Base-by-base conservation (phyloP, 1,139 yeast species). In the Zygosaccharomyces pseudobailii region DNA sequence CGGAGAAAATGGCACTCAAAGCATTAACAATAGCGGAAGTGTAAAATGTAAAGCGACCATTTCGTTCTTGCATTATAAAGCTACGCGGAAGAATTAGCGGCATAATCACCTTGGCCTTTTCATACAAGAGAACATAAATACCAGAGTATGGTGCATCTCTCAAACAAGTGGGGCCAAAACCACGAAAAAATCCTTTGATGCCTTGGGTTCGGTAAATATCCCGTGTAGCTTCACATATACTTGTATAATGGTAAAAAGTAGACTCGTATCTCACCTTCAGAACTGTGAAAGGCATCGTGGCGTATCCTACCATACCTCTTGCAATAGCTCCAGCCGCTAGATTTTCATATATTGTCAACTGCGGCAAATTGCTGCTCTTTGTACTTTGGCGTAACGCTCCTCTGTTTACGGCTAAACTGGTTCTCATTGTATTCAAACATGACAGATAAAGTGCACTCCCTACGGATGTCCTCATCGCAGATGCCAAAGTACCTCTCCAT, bases 261-360 rank as follows among this genome's bases (percentile, higher is more conserved):
- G 89, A 82, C 67, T 92, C 97, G 59, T 78, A 89, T 39, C 97
- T 74, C 8, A 95, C 94, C 62, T 92, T 92, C 40, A 92, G 70
- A n/a, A 92, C 82, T 0, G 98, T 92, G n/a, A 92, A 79, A 0
- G 98, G 98, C 98, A 92, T 92, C n/a, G 96, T 88, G 20, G 87
- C 54, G 54, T 84, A 76, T 0, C 98, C 98, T 4, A 89, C 96
- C 2, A 78, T 54, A 0, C 92, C 90, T 48, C 98, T 73, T 1
- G 94, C 84, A 2, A 82, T 60, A 40, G 87, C 87, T 3, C 98
- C 98, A 0, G 90, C 75, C 4, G 79, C 51, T 48, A 90, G 69
- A 62, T 92, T 92, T 51, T 84, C 90, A 41, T 73, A 60, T 56
- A 82, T 82, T 3, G 87, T 73, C 36, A 92, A 71, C 61, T 79